Conservation (phyloP, 495 filamentous ascomycete species). For the Cetradonia linearis region DNA sequence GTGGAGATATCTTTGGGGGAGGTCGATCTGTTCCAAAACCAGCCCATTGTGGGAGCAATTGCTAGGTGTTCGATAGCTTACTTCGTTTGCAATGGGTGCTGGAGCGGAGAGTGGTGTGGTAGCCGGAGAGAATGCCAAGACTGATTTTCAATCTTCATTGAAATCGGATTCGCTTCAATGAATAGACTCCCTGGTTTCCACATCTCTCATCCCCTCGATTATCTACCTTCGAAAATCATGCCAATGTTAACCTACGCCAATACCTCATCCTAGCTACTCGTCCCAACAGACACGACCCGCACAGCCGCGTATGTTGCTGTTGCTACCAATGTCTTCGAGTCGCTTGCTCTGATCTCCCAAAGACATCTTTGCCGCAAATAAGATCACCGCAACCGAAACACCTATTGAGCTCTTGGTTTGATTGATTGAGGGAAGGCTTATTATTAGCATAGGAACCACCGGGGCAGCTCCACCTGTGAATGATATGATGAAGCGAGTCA, state of each 20-base stretch:
- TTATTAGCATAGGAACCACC: not conserved
- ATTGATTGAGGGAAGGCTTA: not conserved
- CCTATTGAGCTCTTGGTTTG: not conserved
- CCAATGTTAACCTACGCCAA: not conserved
- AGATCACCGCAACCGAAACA: not conserved
- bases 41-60: conserved; percentile 46
- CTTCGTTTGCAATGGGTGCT: not conserved
- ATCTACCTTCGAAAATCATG: not conserved
- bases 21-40: conserved; percentile 47
- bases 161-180: not conserved
- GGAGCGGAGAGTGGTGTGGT: not conserved
- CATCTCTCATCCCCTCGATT: not conserved
- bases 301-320: conserved; percentile 17
- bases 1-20: conserved; percentile 34
- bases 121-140: not conserved
- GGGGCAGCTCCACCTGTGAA: not conserved
- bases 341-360: not conserved
- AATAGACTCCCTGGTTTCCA: too few relatives aligned
- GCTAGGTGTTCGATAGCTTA: not conserved
- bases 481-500: not conserved
- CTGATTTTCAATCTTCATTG: too few relatives aligned
- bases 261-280: conserved; percentile 4
- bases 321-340: conserved; percentile 7
- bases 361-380: conserved; percentile 1
- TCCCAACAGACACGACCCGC: conserved; percentile 15